Evolutionary conservation across 1,139 yeast species (phyloP).

Genomic region (Kurtzmaniella natalensis): DNA sequence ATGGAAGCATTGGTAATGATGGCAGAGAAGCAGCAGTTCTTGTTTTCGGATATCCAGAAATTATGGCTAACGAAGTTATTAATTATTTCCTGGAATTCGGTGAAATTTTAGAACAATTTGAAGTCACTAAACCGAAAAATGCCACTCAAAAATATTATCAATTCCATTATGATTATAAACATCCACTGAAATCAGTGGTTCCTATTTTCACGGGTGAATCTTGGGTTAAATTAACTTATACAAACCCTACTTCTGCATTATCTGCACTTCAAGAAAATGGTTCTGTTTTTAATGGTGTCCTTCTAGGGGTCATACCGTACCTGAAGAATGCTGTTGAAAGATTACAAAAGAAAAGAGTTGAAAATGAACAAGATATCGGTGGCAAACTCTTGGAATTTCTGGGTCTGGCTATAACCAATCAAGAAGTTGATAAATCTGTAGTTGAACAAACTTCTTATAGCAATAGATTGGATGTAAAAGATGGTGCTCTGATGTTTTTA

Average conservation of each 20-base stretch:
- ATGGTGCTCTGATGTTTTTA: constrained; percentile 38
- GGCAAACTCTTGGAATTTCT: constrained; percentile 18
- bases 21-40: constrained; percentile 62
- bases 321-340: constrained; percentile 58
- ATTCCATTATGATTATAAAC: constrained; percentile 9
- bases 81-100: constrained; percentile 82
- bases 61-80: constrained; percentile 61
- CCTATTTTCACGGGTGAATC: constrained; percentile 82
- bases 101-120: constrained; percentile 70
- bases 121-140: constrained; percentile 28
- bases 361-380: constrained; percentile 55
- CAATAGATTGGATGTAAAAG: constrained; percentile 35
- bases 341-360: constrained; percentile 52
- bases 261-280: constrained; percentile 87
- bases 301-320: constrained; percentile 76
- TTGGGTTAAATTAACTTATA: constrained; percentile 87
- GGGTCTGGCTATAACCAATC: constrained; percentile 5
- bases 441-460: constrained; percentile 13
- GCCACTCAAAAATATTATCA: constrained; percentile 12
- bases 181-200: constrained; percentile 15
- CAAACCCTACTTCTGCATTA: constrained; percentile 67
- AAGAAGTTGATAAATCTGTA: constrained; percentile 2
- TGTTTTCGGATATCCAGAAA: constrained; percentile 87
- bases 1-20: background rate
- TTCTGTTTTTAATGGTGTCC: constrained; percentile 59